Base-by-base conservation (phyloP, 2,329 filamentous ascomycete species). In the Ceratocystiopsis minuta region DNA sequence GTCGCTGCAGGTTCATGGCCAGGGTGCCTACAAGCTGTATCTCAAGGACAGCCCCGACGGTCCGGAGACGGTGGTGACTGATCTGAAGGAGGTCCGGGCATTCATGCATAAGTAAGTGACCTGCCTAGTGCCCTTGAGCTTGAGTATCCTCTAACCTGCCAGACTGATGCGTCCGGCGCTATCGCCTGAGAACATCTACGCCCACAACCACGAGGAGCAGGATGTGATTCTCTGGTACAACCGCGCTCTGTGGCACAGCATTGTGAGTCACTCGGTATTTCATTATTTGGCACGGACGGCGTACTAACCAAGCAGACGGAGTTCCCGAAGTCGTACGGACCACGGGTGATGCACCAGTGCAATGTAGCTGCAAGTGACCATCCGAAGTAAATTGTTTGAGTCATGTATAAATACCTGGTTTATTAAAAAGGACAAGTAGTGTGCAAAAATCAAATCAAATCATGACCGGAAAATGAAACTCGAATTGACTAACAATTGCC, bases 201-300 rank as follows among this genome's bases (percentile, higher is more conserved):
- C 57, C 13, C 57, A 60, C 41, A 48, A 45, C 38, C 56, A 59
- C 45, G 45, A 58, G 24, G 56, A 59, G 42, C 54, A 58, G 47
- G 57, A 60, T 48, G 56, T 60, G 6, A 56, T 59, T 36, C 48
- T 60, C 16, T 60, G 57, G 57, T 60, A 60, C 45, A 60, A 60
- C 44, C 50, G 58, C 12, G 56, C 57, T 0, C 46, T 60, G 12
- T 60, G 58, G 58, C 58, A 61, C 41, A 58, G 56, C 37, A 60
- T 60, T 41, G 57, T 60, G 46, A 49, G 49, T 52, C 4, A 2
- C 3, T 2, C 9, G 17, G 5, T 13, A 16, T 18, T 11, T 4
- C 2, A 17, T 16, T n/a, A 13, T 15, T 6, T 28, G 7, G 24
- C 20, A 7, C 4, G 4, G 11, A 10, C 4, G 24, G 6, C 11